Evolutionary conservation across 2,329 filamentous ascomycete genomes (phyloP), one percentile per base, ranked within the genome.

Genomic region (Alternaria arborescens): DNA sequence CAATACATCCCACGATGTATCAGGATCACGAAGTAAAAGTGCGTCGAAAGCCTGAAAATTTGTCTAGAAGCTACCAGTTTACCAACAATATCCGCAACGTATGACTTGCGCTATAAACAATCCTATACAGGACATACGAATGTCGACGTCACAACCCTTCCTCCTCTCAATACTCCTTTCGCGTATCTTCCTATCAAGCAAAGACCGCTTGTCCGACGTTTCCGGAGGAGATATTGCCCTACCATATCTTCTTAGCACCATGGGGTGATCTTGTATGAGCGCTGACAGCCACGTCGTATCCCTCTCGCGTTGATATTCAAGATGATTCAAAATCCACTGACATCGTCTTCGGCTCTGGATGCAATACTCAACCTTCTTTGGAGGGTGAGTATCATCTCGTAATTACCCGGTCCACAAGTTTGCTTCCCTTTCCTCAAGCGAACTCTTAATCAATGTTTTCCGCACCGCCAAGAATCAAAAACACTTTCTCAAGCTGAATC

Each of bases 131-230:
- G 38, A 14, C 20, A 11, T 42, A 1, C 10, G 4, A 22, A 14
- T 42, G 11, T 22, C 10, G 18, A 42, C 11, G 40, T 14, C 40
- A 42, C 18, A 16, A 1, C 1, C 14, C 11, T 22, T 42, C 0
- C 11, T 24, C 11, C 4, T 6, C 14, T 14, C 10, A 8, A 42
- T 14, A 0, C 2, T 22, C 10, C 3, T 22, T 42, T 7, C 18
- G 0, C 1, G 12, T 20, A 10, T 3, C 38, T 5, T 20, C 18
- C 1, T 1, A 3, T 8, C 4, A 11, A 20, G 2, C 14, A 40
- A 1, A 11, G 0, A 40, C 18, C n/a, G 4, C 38, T 20, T 3
- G 7, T 20, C n/a, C 8, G 2, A 20, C 8, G 1, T 5, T 10
- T 40, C n/a, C 18, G 8, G 11, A 20, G 8, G 38, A 10, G 3